A percentile compares a stretch with the other conserved stretches of the same genome.
Conservation (phyloP, 169 alveolate genomes). For the Plasmodium fragile region DNA sequence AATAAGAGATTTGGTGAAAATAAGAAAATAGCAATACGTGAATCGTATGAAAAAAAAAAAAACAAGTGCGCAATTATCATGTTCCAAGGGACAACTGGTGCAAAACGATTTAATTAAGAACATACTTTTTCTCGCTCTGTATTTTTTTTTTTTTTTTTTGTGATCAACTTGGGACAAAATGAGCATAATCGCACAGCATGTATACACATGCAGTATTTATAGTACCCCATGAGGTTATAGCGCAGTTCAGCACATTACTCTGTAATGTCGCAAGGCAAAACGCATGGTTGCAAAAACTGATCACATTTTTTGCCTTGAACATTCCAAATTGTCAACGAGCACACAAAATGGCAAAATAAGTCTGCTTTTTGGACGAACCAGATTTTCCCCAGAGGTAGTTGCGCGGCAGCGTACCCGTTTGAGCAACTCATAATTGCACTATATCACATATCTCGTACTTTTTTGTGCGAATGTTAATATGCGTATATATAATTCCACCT, state of each 20-base stretch:
- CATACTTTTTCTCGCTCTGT: background rate
- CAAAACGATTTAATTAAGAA: slow-evolving; percentile 17
- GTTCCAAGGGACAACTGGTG: slow-evolving; percentile 48
- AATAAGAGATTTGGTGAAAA: slow-evolving; percentile 9
- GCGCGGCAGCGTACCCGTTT: background rate
- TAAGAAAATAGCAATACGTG: slow-evolving; percentile 6
- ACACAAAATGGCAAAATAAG: background rate
- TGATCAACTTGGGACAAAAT: slow-evolving; percentile 13
- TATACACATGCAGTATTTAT: background rate
- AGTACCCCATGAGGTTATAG: background rate
- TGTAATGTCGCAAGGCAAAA: background rate
- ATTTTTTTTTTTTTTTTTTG: background rate
- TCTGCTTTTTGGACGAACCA: background rate
- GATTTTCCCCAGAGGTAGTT: background rate
- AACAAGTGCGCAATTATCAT: background rate
- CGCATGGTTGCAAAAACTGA: slow-evolving; percentile 7
- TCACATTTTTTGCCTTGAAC: slow-evolving; percentile 7
- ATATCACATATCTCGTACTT: background rate
- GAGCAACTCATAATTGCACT: background rate
- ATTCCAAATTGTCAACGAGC: background rate
- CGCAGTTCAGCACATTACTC: background rate
- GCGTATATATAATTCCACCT: background rate
- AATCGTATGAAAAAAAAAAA: slow-evolving; percentile 13
- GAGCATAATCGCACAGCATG: slow-evolving; percentile 6
- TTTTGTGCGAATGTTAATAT: background rate